Conservation (phyloP, 495 filamentous ascomycete genomes). For the Neurospora pannonica region DNA sequence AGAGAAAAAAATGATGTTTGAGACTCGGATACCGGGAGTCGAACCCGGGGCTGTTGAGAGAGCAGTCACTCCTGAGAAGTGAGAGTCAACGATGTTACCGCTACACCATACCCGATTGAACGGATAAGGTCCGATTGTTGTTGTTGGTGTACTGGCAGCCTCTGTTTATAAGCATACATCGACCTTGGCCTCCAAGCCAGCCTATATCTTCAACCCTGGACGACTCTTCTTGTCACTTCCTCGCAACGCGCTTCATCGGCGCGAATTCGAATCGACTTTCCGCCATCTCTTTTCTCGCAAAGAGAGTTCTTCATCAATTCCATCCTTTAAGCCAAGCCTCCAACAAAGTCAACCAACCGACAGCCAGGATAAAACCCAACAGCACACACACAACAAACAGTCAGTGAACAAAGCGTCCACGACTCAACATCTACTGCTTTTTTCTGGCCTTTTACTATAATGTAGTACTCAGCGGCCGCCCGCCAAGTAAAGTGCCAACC, state of each 20-base stretch:
- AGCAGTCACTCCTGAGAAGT: neutral
- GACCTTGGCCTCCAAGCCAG: no score
- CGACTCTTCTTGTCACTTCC: no score
- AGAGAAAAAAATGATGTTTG: neutral
- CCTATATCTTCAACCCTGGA: no score
- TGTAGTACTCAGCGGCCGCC: neutral
- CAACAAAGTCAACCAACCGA: neutral
- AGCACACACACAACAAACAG: neutral
- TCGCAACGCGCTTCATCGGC: no score
- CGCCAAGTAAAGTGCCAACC: neutral
- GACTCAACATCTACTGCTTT: neutral
- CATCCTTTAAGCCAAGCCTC: no score
- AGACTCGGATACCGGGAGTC: neutral
- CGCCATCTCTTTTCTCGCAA: no score
- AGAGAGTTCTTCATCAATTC: no score
- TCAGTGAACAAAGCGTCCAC: neutral
- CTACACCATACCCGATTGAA: neutral
- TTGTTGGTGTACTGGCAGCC: neutral
- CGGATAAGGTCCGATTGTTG: neutral
- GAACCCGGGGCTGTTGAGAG: neutral
- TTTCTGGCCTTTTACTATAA: neutral
- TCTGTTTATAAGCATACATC: neutral
- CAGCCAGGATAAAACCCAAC: neutral
- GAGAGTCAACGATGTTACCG: neutral
- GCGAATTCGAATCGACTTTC: no score